Evolutionary conservation across 2,329 filamentous ascomycete genomes (phyloP), one percentile per base, ranked within the genome.

Genomic region (Dothideomycetes sp.): DNA sequence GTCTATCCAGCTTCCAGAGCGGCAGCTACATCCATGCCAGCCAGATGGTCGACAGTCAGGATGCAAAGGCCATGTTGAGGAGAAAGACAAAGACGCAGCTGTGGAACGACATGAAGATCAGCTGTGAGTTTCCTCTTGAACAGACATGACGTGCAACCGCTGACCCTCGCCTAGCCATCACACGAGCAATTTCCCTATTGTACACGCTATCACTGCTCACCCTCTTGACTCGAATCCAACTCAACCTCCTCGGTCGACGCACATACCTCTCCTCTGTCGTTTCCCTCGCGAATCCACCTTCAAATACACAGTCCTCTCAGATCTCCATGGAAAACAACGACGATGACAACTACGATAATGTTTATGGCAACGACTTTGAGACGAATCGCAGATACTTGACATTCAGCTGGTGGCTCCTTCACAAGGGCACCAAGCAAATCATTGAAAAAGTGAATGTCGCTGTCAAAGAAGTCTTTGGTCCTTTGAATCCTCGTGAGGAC

Each of bases 71-170:
- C 65, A 48, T 69, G 54, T 58, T 69, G 45, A 71, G 73, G 45
- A 84, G 78, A 60, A 88, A 82, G 65, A 86, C 80, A 46, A 96
- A 96, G 72, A 77, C 84, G 35, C 88, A 96, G 65, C 70, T 98
- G 31, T 98, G 91, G 91, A 88, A 93, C 60, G 89, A 98, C 57
- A 75, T 98, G 62, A 95, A 94, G 57, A 94, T 96, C 51, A 87
- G 82, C 64, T 88, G 87, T 93, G 65, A 58, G 82, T 69, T 9
- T 41, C 47, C 6, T 5, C 17, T 19, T 4, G 8, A 11, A 17
- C 13, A 17, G 2, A 6, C 11, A 25, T 28, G 5, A 16, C 13
- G 3, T 11, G 17, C 12, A 28, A 18, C 11, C 41, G 22, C 49
- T 56, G 17, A 53, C 45, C 5, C 13, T 7, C 36, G 23, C 23